Evolutionary conservation across 2,329 filamentous ascomycete species (phyloP), one percentile per base, ranked within the genome.

Genomic region (Berkeleyomyces rouxiae): DNA sequence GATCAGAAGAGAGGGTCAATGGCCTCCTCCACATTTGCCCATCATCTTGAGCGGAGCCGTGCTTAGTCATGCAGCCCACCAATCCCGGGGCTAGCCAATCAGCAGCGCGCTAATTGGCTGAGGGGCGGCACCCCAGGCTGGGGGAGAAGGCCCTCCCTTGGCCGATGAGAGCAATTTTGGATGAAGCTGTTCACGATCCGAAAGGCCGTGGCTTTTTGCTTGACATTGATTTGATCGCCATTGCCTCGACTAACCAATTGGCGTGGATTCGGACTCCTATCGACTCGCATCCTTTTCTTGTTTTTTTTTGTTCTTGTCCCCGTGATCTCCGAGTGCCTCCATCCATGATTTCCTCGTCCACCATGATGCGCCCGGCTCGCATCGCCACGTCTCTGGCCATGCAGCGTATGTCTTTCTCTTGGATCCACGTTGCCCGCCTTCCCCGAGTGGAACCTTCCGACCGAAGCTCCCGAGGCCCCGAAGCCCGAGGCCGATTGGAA

Each of bases 361-460:
- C 68, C 66, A 80, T 80, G 78, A 71, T 79, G 67, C 72, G 73
- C 64, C 76, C 77, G 64, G 71, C 76, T 70, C 77, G 78, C 73
- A 77, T 76, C 68, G 76, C 76, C 70, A 77, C 76, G 73, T 74
- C 77, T 68, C 74, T 79, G 74, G 76, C 77, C 69, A 72, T 80
- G 67, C 76, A 78, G 77, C 76, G 78, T 80, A 69, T 68, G 76
- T 71, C 51, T 53, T 59, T 64, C 46, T 13, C 33, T 53, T 49
- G 13, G 47, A 4, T 67, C 65, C 59, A 65, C 63, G 0, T n/a
- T 6, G 49, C 33, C 31, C 5, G 37, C 23, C 62, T 58, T 37
- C 61, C 61, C 58, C 42, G 43, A 44, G 33, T 37, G 11, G 16
- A 58, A 46, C 61, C 51, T 53, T 44, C 7, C n/a, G 4, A 3